Evolutionary conservation across 495 filamentous ascomycete genomes (phyloP), one percentile per base, ranked within the genome.

Genomic region (Penicillium bovifimosum): DNA sequence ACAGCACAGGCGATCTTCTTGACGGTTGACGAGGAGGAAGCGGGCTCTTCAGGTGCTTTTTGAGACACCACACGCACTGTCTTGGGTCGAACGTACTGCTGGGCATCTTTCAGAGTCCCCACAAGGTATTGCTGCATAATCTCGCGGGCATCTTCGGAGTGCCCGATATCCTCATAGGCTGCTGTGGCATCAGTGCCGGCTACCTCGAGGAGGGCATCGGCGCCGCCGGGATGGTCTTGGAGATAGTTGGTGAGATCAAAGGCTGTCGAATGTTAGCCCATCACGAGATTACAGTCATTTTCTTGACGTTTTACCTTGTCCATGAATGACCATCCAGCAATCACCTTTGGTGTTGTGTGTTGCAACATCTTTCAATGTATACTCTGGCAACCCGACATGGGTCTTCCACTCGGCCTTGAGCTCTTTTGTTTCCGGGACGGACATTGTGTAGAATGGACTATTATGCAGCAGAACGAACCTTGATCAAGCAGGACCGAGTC

Each of bases 161-260:
- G 81, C 0, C 77, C 79, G 5, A 73, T 74, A 44, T 80, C 67
- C 26, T 82, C 78, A 44, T 76, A 83, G 3, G 52, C 71, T 6
- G 66, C 69, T 1, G 73, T 81, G 4, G 76, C 79, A 63, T 83
- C 79, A 32, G 54, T 64, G 5, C 80, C 80, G 24, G 76, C 80
- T 5, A 70, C 63, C 36, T 82, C 76, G 5, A 67, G 4, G 0
- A 83, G 66, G 8, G 75, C 61, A 0, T 77, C 75, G 10, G 61
- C 62, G 3, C 79, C 80, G 9, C 80, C 80, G 0, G 80, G 80
- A 53, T 82, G 79, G 48, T 82, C 78, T 45, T 74, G 57, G 0
- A 75, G 36, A 50, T 81, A 82, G 20, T 65, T 56, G 7, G 79
- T 70, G 34, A 79, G 66, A 61, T 83, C 59, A 57, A 78, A 80